Conservation (phyloP, 1,139 yeast genomes). For the Yamadazyma oceani region DNA sequence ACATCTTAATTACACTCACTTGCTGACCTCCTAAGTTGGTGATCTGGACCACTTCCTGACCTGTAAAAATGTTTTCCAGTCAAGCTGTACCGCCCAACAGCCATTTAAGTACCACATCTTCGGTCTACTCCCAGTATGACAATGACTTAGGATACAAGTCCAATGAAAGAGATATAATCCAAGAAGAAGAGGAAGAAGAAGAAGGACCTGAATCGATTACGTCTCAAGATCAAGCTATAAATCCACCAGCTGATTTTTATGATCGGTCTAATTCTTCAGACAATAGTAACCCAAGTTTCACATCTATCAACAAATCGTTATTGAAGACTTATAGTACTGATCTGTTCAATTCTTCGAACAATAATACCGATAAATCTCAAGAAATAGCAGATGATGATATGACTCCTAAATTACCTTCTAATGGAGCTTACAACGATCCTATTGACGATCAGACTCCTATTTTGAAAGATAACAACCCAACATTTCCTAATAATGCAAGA, state of each 20-base stretch:
- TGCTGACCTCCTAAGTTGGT: no score
- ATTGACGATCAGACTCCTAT: slow-evolving; percentile 34
- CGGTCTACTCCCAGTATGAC: slow-evolving; percentile 17
- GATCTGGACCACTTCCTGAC: no score
- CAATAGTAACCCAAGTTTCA: slow-evolving; percentile 26
- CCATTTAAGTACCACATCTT: slow-evolving; percentile 18
- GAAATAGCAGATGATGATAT: slow-evolving; percentile 23
- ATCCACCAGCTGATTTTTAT: neutral
- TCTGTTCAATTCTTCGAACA: slow-evolving; percentile 5
- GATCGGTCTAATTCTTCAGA: slow-evolving; percentile 1
- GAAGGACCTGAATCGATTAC: slow-evolving; percentile 5
- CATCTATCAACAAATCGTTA: slow-evolving; percentile 36
- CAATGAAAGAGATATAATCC: slow-evolving; percentile 7
- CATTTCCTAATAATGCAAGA: slow-evolving; percentile 10
- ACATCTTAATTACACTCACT: no score
- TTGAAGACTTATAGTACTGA: slow-evolving; percentile 19
- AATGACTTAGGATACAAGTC: slow-evolving; percentile 7
- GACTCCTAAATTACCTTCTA: slow-evolving; percentile 28
- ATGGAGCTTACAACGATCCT: slow-evolving; percentile 13
- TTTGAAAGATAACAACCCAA: slow-evolving; percentile 18
- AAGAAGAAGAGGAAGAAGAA: slow-evolving; percentile 15
- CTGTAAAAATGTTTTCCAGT: slow-evolving; percentile 1
- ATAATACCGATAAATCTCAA: slow-evolving; percentile 4
- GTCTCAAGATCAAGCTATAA: slow-evolving; percentile 5
- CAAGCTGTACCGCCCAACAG: slow-evolving; percentile 3